phyloP scores from a whole-genome alignment of 208 protist species.

The Naegleria lovaniensis region DNA sequence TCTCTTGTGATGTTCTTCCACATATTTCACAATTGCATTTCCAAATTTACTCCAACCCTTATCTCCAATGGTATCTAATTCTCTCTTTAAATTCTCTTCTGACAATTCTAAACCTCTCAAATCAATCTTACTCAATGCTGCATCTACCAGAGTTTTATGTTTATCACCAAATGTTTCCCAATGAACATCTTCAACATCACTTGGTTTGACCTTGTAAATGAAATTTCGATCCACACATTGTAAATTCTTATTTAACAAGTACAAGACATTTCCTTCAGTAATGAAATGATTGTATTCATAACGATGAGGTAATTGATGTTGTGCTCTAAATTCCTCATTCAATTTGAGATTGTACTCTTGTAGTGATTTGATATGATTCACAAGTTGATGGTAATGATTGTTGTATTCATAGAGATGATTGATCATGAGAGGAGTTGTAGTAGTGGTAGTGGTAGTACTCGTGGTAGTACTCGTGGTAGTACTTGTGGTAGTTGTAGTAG shows the following conservation, averaged over 20 bases:
- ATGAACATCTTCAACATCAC: conserved; percentile 8
- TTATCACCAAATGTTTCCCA: not conserved
- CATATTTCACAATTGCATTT: not conserved
- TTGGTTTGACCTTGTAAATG: conserved; percentile 6
- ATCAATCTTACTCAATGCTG: not conserved
- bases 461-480: too few species aligned
- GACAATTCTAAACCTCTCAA: not conserved
- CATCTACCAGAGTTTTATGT: not conserved
- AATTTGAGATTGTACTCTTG: not conserved
- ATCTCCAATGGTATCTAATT: not conserved
- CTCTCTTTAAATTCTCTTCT: not conserved
- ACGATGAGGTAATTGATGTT: not conserved
- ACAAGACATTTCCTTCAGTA: not conserved
- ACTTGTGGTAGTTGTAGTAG: too few species aligned
- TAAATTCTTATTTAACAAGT: not conserved
- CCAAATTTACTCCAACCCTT: conserved; percentile 17
- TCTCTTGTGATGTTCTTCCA: not conserved
- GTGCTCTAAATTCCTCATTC: not conserved
- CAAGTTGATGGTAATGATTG: not conserved
- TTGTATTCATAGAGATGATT: not conserved
- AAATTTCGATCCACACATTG: not conserved
- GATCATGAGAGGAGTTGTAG: not conserved
- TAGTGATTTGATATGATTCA: not conserved
- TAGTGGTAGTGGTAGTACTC: not conserved
- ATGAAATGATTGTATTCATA: conserved; percentile 27